Evolutionary conservation across 2,329 filamentous ascomycete species (phyloP).

Genomic region (Fusarium heterosporum): DNA sequence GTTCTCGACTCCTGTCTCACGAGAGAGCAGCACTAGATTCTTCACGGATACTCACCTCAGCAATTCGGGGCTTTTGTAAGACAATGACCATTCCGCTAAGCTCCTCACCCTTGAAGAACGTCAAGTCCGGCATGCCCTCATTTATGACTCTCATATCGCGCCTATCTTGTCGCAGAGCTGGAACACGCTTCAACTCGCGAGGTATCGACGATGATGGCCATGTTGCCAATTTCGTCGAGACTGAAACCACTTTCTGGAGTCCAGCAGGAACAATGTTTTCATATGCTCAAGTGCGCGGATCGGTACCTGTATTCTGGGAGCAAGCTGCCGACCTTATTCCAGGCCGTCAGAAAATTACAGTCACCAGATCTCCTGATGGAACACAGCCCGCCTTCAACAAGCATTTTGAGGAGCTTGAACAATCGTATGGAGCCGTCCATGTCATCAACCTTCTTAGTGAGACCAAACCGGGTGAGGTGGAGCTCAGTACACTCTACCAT

Average conservation of each 20-base stretch:
- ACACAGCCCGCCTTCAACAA: constrained; percentile 95
- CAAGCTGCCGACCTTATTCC: constrained; percentile 89
- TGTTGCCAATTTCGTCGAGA: constrained; percentile 99
- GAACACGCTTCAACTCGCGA: constrained; percentile 95
- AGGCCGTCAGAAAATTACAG: constrained; percentile 91
- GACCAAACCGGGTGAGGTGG: constrained; percentile 85
- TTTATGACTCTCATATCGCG: constrained; percentile 91
- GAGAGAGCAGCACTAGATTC: constrained; percentile 85
- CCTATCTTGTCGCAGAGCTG: constrained; percentile 88
- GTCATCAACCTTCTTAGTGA: constrained; percentile 95
- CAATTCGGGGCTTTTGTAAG: constrained; percentile 91
- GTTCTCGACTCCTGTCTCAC: constrained; percentile 78
- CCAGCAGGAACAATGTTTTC: constrained; percentile 85
- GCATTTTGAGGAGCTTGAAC: constrained; percentile 89
- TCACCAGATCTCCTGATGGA: constrained; percentile 89
- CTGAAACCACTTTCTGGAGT: constrained; percentile 91
- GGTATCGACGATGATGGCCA: constrained; percentile 98
- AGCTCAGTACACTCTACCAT: constrained; percentile 83
- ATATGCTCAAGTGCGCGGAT: constrained; percentile 91
- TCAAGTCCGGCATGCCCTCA: constrained; percentile 79
- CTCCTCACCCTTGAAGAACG: constrained; percentile 75
- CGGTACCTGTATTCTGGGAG: constrained; percentile 97
- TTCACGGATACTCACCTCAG: constrained; percentile 89
- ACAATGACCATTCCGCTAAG: constrained; percentile 86
- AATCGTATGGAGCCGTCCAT: constrained; percentile 90